Evolutionary conservation across 2,329 filamentous ascomycete species (phyloP).

Genomic region (Neonectria faginata): DNA sequence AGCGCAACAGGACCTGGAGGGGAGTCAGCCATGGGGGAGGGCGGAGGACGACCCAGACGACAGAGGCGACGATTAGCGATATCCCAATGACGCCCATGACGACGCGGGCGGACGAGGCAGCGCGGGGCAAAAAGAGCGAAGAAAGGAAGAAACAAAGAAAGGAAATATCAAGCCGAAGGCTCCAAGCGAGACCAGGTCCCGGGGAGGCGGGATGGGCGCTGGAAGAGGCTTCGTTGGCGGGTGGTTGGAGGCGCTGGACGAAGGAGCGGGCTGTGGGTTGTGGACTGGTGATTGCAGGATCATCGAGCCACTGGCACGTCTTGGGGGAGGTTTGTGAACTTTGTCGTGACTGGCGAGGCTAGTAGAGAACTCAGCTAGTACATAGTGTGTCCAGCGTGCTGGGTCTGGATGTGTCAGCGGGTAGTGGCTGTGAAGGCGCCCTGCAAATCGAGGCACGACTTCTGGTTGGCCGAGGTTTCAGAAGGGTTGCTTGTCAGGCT

Average conservation of each 20-base stretch:
- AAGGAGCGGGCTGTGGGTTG: slow-evolving; percentile 39
- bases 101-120: slow-evolving; percentile 8
- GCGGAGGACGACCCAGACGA: slow-evolving; percentile 68
- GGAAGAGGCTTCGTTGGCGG: slow-evolving; percentile 12
- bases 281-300: slow-evolving; percentile 47
- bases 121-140: slow-evolving; percentile 16
- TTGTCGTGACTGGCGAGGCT: slow-evolving; percentile 1
- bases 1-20: slow-evolving; percentile 43
- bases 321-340: slow-evolving; percentile 4
- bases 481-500: neutral
- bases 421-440: neutral
- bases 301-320: slow-evolving; percentile 43
- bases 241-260: slow-evolving; percentile 1
- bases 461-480: slow-evolving; percentile 1
- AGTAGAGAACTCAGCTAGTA: neutral
- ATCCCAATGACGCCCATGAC: slow-evolving; percentile 69
- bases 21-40: slow-evolving; percentile 61
- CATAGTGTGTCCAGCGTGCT: neutral
- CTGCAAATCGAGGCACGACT: slow-evolving; percentile 1
- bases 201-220: slow-evolving; percentile 7
- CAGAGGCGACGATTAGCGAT: slow-evolving; percentile 71
- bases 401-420: slow-evolving; percentile 7
- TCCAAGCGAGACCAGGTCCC: slow-evolving; percentile 12
- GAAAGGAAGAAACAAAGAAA: slow-evolving; percentile 25
- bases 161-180: slow-evolving; percentile 14